Evolutionary conservation across 192 early-diverging fungal genomes (phyloP).

Genomic region (Dissophora ornata): DNA sequence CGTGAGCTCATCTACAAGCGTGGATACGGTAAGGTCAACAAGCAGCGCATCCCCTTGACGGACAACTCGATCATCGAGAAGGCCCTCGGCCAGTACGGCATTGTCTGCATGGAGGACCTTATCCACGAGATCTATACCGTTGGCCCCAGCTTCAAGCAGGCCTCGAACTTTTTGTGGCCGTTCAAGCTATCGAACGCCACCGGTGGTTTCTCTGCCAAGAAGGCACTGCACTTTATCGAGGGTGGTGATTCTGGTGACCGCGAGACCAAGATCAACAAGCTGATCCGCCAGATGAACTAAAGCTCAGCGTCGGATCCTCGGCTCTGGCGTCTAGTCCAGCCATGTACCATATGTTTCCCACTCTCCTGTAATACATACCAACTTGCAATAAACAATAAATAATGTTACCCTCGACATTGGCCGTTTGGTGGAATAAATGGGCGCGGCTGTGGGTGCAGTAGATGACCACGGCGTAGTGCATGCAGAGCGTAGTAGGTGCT

Average conservation of each 20-base stretch:
- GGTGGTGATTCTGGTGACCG: conserved; percentile 98
- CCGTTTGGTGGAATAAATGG: too few relatives aligned
- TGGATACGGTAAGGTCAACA: conserved; percentile 98
- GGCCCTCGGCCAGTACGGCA: conserved; percentile 90
- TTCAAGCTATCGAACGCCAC: conserved; percentile 99
- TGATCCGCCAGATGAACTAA: conserved; percentile 77
- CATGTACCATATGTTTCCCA: too few relatives aligned
- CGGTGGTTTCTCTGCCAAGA: conserved; percentile 94
- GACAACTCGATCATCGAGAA: conserved; percentile 97
- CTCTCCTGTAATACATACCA: too few relatives aligned
- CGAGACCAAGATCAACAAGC: conserved; percentile 95
- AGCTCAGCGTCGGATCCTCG: too few relatives aligned
- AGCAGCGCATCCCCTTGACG: conserved; percentile 95
- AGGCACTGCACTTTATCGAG: conserved; percentile 95
- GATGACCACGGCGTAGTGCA: too few relatives aligned
- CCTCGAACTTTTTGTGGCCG: conserved; percentile 99
- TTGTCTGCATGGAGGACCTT: conserved; percentile 98
- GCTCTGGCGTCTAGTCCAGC: too few relatives aligned
- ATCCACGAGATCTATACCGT: conserved; percentile 99
- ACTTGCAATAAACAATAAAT: too few relatives aligned
- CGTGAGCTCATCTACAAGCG: conserved; percentile 99
- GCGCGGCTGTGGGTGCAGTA: too few relatives aligned
- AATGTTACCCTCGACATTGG: too few relatives aligned
- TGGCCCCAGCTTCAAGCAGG: conserved; percentile 97
- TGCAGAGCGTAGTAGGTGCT: too few relatives aligned